Base-by-base conservation (phyloP, 225 moss, liverwort and hornwort genomes). In the Asterella californica region DNA sequence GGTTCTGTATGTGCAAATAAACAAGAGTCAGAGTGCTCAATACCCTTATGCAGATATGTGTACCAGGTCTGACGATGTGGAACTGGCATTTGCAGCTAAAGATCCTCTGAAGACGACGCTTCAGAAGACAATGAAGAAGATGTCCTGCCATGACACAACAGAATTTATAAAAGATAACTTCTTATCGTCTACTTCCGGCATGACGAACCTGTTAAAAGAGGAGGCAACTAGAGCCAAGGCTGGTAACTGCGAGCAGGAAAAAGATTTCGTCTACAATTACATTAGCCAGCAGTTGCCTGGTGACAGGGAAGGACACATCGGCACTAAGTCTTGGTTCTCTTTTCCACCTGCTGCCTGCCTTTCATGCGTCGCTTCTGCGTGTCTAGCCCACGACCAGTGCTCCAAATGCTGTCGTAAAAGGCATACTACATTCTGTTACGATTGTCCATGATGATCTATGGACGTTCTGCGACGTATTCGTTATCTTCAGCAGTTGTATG, bases 281-380 rank as follows among this genome's bases (percentile, higher is more conserved):
- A 60, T 78, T 17, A 61, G 60, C 63, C 30, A 47, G 19, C 63
- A 64, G 47, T 21, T 78, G 64, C 78, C 78, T 29, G 78, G 46
- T 66, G 78, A 25, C 46, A 27, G 2, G 1, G 27, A 48, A 78
- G 47, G 27, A 29, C 78, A 65, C 32, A 22, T 78, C 29, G 78
- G 78, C 48, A 78, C 64, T 1, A 78, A 78, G 30, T 78, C 78
- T 47, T 78, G 78, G 78, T 78, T 78, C 65, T 46, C 63, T 5
- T 49, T 78, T 5, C 78, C 78, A 47, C 78, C 78, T 30, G 19
- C 66, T 61, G 27, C 78, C 63, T 78, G 78, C 46, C 42, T 78
- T 8, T 63, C 78, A 32, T 78, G 78, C 22, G 64, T 37, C 33
- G 60, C 78, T 30, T 78, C 78, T 18, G 46, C 48, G 27, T 78